Base-by-base conservation (phyloP, 495 filamentous ascomycete genomes). In the Penicillium ochrochloron region DNA sequence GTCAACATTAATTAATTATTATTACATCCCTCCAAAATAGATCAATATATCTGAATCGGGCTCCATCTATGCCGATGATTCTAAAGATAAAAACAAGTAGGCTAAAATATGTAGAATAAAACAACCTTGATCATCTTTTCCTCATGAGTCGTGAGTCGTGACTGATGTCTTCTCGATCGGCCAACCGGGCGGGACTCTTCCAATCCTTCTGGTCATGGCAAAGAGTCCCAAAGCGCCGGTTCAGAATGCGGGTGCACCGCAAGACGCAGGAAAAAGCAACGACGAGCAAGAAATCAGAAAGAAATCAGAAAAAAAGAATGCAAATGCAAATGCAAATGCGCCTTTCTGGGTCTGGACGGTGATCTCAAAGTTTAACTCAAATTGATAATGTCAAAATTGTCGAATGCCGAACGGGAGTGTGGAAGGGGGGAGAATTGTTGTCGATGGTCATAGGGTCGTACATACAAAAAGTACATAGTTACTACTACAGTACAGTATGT, bases 221-320 rank as follows among this genome's bases (percentile, higher is more conserved):
- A 56, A 66, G 51, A 17, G 61, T 52, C 58, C 64, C 67, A 64
- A 66, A 57, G 61, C 58, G 64, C 50, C 27, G 67, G 67, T 66
- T 61, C 52, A 48, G 48, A 59, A 59, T 53, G 23, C 52, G 42
- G 48, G 37, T 57, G 53, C 53, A 56, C 29, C 17, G 29, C 29
- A n/a, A 54, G 29, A 56, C n/a, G 31, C 33, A 56, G 17, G 29
- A 57, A 59, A 58, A 46, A 62, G 9, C 21, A 60, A 65, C 53
- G 44, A 23, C 2, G 19, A 23, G 5, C 19, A 48, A 5, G 29
- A 33, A 33, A 33, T 33, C 31, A 33, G 33, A 29, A 31, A 54
- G 15, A 54, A 54, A n/a, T 39, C 25, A 37, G 51, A 29, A 35
- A 19, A 35, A 56, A 21, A 17, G 5, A 39, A 39, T 15, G 10